A percentile compares a stretch with the other conserved stretches of the same genome.
Evolutionary conservation across 164 flowering plant species (phyloP).

Genomic region (Nymphaea colorata): DNA sequence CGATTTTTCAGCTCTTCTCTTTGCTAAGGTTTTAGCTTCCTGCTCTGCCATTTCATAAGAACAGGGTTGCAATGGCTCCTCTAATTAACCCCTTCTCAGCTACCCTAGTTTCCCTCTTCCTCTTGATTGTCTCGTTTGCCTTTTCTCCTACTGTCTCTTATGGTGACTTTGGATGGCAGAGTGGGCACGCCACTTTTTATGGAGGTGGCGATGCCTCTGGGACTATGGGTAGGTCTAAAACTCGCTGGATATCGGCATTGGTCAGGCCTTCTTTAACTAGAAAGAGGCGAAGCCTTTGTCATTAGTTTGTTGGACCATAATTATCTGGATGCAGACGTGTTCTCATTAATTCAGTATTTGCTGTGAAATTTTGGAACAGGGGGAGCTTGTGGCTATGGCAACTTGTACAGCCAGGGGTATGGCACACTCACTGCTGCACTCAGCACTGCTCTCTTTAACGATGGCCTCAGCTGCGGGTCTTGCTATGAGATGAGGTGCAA

Average conservation of each 20-base stretch:
- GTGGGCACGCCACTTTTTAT: conserved; percentile 35
- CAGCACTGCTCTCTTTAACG: conserved; percentile 31
- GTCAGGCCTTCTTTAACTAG: too few relatives aligned
- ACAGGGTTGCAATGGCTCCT: not conserved
- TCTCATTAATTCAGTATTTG: not conserved
- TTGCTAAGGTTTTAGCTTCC: not conserved
- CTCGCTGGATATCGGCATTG: not conserved
- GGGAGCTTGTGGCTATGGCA: conserved; percentile 41
- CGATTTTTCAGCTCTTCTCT: not conserved
- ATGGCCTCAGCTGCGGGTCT: conserved; percentile 30
- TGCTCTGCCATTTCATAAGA: not conserved
- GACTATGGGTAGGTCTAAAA: conserved; percentile 23
- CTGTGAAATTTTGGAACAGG: conserved; percentile 11
- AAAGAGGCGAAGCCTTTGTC: too few relatives aligned
- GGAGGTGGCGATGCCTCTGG: conserved; percentile 37
- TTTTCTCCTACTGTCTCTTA: not conserved
- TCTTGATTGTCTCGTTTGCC: not conserved
- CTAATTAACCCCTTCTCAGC: too few relatives aligned
- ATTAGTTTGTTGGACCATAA: too few relatives aligned
- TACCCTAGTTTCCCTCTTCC: not conserved
- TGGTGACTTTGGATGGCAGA: conserved; percentile 17
- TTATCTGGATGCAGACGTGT: not conserved
- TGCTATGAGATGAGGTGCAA: conserved; percentile 31
- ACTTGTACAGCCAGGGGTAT: conserved; percentile 31
- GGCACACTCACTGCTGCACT: conserved; percentile 43